Conservation (phyloP, 768 basidiomycete genomes). For the Pilatotrama ljubarskyi region DNA sequence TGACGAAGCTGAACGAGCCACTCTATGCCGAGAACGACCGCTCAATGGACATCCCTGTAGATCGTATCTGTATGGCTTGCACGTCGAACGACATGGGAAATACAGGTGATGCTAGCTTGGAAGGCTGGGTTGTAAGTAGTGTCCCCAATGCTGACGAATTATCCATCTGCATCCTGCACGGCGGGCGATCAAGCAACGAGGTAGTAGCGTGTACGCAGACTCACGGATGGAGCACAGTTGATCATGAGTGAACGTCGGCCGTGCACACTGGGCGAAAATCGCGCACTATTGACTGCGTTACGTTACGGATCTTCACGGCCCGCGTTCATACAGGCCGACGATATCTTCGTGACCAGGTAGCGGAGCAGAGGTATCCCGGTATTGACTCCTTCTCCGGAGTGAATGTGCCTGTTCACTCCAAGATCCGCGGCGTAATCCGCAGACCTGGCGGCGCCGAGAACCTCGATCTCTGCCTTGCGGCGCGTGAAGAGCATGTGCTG, state of each 20-base stretch:
- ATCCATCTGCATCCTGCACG: neutral
- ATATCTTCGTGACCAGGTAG: slow-evolving; percentile 30
- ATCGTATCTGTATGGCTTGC: neutral
- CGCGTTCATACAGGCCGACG: slow-evolving; percentile 13
- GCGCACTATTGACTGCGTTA: neutral
- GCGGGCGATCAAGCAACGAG: neutral
- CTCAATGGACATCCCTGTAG: neutral
- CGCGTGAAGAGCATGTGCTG: slow-evolving; percentile 74
- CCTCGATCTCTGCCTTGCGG: slow-evolving; percentile 94
- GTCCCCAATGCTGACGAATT: neutral
- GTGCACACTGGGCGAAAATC: too few species aligned
- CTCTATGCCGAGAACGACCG: too few species aligned
- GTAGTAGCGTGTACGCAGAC: neutral
- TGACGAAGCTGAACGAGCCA: too few species aligned
- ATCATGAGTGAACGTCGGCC: neutral
- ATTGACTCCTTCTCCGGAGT: neutral
- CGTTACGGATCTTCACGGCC: neutral
- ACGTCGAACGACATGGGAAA: neutral
- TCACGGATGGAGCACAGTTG: neutral
- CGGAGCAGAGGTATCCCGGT: slow-evolving; percentile 22
- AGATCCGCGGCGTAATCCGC: slow-evolving; percentile 1
- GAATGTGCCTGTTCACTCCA: neutral
- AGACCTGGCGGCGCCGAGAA: slow-evolving; percentile 39
- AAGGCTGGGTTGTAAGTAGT: neutral
- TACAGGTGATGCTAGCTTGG: neutral